Evolutionary conservation across 257 asterid species (phyloP), one percentile per base, ranked within the genome.

Genomic region (Rubia yunnanensis): DNA sequence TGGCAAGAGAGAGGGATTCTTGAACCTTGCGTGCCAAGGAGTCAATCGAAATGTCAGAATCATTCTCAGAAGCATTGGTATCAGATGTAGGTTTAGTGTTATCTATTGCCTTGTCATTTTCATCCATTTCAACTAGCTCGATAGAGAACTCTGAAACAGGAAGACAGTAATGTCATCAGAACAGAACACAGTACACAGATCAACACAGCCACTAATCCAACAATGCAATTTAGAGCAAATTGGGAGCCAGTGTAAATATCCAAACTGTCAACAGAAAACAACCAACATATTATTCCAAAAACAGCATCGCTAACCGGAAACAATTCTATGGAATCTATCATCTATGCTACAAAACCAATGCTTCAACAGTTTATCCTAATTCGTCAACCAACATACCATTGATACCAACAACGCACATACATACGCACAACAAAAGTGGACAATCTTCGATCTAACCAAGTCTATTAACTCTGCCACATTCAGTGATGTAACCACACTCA

Each of bases 1-100:
- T 89, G 15, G 89, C 80, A 49, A 85, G 84, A 1, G 96, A 83
- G 44, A 83, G 83, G 23, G 96, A 83, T 70, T 85, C 96, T 75
- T 84, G 96, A 61, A 81, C 88, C 75, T 73, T 69, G 73, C 76
- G 79, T 34, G 89, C 81, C 64, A 88, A 72, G 48, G 81, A 79
- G 55, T 81, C 91, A 27, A 84, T 79, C 5, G 92, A 74, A 7
- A 64, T 44, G 14, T 83, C 89, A 2, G 76, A 76, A 55, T 80
- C 85, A 27, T 55, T 81, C 73, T 77, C 85, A 5, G 84, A 48
- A 65, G 81, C 63, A 68, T 28, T 81, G 53, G 67, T 72, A 46
- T 86, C 89, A 23, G 48, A 72, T 0, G 82, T 70, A 44, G 82
- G 24, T 39, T 70, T 60, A 27, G 30, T 74, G 73, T 69, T 84